phyloP scores from a whole-genome alignment of 371 early-diverging fungal genomes.

The Globomyces sp. region DNA sequence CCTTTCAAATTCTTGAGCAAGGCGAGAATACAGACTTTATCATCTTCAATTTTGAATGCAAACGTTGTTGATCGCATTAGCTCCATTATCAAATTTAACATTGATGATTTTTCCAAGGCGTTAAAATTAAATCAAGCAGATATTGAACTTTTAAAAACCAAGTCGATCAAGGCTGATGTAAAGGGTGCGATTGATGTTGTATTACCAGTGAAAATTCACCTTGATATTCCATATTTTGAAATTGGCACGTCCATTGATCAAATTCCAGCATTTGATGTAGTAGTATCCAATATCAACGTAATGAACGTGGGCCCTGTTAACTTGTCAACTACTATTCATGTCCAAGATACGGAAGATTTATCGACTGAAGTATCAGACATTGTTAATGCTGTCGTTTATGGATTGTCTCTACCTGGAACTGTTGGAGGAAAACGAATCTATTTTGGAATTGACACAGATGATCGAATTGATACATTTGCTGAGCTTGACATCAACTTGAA shows the following conservation, averaged over 20 bases:
- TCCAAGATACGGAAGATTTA: background rate
- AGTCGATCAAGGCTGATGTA: background rate
- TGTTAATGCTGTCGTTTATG: constrained; percentile 5
- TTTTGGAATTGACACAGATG: background rate
- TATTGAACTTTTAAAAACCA: constrained; percentile 3
- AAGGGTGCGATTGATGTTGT: background rate
- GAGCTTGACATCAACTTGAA: background rate
- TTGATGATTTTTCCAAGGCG: background rate
- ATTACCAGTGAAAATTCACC: background rate
- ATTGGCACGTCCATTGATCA: background rate
- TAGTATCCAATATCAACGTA: background rate
- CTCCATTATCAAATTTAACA: background rate
- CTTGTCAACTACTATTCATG: background rate
- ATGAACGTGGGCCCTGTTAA: background rate
- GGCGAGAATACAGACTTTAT: background rate
- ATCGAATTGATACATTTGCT: constrained; percentile 6
- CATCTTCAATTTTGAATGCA: constrained; percentile 2
- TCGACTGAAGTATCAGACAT: background rate
- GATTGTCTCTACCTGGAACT: background rate
- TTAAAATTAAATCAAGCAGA: background rate
- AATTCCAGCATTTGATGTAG: background rate
- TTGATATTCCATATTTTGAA: background rate
- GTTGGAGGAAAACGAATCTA: background rate
- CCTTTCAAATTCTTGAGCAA: constrained; percentile 10
- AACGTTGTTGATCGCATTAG: background rate